A percentile compares a stretch with the other conserved stretches of the same genome.
phyloP scores from a whole-genome alignment of 495 filamentous ascomycete species.

The Melanomma pulvis-pyrius region DNA sequence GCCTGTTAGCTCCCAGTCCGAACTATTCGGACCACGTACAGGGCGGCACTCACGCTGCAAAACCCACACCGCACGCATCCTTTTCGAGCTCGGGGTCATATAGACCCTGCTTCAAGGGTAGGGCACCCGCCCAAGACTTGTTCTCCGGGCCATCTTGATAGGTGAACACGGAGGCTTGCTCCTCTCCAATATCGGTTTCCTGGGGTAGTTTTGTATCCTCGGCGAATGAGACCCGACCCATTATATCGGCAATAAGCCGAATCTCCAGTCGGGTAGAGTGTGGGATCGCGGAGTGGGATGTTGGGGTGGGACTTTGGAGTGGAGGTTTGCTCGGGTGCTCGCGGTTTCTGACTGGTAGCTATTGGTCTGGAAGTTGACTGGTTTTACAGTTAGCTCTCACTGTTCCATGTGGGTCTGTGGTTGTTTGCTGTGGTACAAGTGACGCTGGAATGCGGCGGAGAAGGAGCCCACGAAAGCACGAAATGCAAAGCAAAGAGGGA shows the following conservation, averaged over 20 bases:
- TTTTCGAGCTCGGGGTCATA: constrained; percentile 97
- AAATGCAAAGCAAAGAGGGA: constrained; percentile 12
- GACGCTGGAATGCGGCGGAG: neutral
- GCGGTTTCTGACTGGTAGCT: constrained; percentile 1
- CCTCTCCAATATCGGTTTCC: constrained; percentile 55
- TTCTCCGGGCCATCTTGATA: constrained; percentile 85
- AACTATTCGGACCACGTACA: neutral
- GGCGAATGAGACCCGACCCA: constrained; percentile 64
- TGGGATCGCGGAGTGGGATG: neutral
- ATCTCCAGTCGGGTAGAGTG: constrained; percentile 2
- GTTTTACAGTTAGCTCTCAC: constrained; percentile 7
- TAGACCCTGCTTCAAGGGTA: constrained; percentile 96
- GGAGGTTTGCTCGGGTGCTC: constrained; percentile 5
- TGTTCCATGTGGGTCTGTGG: neutral
- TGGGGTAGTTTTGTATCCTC: constrained; percentile 66
- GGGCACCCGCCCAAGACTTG: constrained; percentile 89
- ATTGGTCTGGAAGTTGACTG: constrained; percentile 9
- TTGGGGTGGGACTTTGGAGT: constrained; percentile 7
- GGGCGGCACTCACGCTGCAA: constrained; percentile 80
- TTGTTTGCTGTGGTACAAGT: neutral
- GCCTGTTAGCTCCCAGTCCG: constrained; percentile 9
- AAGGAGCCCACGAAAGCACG: neutral
- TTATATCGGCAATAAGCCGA: constrained; percentile 57
- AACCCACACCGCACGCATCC: constrained; percentile 99
- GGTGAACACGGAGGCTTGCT: constrained; percentile 68